These are phyloP conservation scores for Trifolium pratense DNA, from an alignment of 306 rosid genomes.

Conservation along the genomic window DNA sequence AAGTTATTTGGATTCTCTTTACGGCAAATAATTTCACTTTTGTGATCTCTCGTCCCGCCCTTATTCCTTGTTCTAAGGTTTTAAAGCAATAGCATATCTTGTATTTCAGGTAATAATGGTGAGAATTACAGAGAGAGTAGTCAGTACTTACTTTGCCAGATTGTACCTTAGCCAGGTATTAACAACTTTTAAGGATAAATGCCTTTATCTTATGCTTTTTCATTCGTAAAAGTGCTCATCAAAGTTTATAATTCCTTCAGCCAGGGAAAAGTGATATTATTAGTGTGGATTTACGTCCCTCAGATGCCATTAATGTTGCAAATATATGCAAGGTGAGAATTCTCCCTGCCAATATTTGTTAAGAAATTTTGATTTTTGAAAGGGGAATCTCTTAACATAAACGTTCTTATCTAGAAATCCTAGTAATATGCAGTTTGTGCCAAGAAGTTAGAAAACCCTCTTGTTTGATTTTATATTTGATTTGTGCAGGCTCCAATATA, in stretches of 20 bases:
- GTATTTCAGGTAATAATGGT: slow-evolving; percentile 88
- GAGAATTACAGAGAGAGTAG: slow-evolving; percentile 81
- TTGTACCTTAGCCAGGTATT: slow-evolving; percentile 81
- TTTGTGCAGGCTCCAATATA: slow-evolving; percentile 90
- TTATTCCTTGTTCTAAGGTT: slow-evolving; percentile 18
- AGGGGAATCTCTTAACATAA: slow-evolving; percentile 21
- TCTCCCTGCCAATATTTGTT: slow-evolving; percentile 21
- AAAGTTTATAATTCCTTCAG: slow-evolving; percentile 63
- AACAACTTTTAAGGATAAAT: slow-evolving; percentile 19
- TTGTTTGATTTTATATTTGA: slow-evolving; percentile 42
- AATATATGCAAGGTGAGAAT: slow-evolving; percentile 77
- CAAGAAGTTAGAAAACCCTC: slow-evolving; percentile 23
- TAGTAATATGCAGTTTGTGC: slow-evolving; percentile 3
- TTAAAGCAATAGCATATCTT: slow-evolving; percentile 26
- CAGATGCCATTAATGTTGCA: slow-evolving; percentile 95
- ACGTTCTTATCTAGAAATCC: slow-evolving; percentile 25
- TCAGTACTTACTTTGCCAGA: slow-evolving; percentile 86
- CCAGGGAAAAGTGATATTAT: slow-evolving; percentile 70
- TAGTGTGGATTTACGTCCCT: slow-evolving; percentile 91
- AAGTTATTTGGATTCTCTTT: slow-evolving; percentile 22
- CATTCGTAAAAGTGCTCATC: slow-evolving; percentile 28
- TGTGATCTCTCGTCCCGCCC: slow-evolving; percentile 12
- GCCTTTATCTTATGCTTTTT: slow-evolving; percentile 25
- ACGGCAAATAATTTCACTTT: slow-evolving; percentile 11
- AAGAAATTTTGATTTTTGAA: slow-evolving; percentile 28